Base-by-base conservation (phyloP, 129 eudicot genomes). In the Lactuca sativa region DNA sequence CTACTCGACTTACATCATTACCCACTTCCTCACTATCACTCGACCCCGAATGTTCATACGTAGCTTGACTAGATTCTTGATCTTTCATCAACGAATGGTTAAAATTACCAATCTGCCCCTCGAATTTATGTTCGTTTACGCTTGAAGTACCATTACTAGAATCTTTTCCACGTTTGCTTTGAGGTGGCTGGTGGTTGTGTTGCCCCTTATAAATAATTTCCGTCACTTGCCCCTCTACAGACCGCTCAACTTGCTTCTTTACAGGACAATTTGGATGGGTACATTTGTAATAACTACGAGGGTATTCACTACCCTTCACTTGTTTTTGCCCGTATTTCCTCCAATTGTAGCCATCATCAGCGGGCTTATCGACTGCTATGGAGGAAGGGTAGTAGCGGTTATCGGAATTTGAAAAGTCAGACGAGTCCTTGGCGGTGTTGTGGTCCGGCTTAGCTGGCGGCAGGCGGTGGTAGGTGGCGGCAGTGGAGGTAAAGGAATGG, bases 271-370 rank as follows among this genome's bases (percentile, higher is more conserved):
- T 84, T 33, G 86, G 70, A 75, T 89, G 85, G 4, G 98, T 88
- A 60, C 97, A 91, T 82, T 91, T 91, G 74, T 91, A 91, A 68
- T 91, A 91, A 71, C 97, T 91, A 70, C 98, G 79, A 18, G 97
- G 97, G 70, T 77, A 92, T 68, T 92, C 97, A 59, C 95, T 84
- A 2, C 97, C 97, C 67, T 92, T 92, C 8, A 92, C 97, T 51
- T 88, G 97, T 80, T 92, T 92, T 69, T 92, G 97, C 65, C 97
- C 97, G 38, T 92, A 92, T 71, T 92, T 92, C 32, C 97, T 77
- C 97, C 97, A 92, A 70, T 92, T 88, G 71, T 86, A 92, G 53
- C 96, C 96, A 69, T 92, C 97, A 41, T 88, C 91, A 55, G 85
- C 86, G 61, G 97, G 96, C 81, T 92, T 92, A 82, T 88, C 96